Evolutionary conservation across 2,329 filamentous ascomycete genomes (phyloP).

Genomic region (Keithomyces neogunnii): DNA sequence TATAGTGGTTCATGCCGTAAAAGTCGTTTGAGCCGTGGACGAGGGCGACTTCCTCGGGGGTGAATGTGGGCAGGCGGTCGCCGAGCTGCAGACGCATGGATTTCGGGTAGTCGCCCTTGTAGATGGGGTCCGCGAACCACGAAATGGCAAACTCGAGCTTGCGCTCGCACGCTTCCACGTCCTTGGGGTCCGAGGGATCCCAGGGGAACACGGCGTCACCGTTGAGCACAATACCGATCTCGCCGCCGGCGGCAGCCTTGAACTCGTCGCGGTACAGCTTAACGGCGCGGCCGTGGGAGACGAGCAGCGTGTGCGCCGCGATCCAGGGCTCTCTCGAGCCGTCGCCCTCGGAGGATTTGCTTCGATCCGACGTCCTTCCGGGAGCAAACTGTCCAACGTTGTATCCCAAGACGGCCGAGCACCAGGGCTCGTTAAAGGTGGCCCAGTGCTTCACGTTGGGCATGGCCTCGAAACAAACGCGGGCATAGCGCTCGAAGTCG

Average conservation of each 20-base stretch:
- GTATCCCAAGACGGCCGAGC: slow-evolving; percentile 73
- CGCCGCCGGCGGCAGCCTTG: slow-evolving; percentile 60
- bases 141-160: slow-evolving; percentile 82
- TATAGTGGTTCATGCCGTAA: slow-evolving; percentile 94
- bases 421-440: slow-evolving; percentile 88
- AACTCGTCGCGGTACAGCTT: slow-evolving; percentile 79
- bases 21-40: slow-evolving; percentile 85
- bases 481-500: slow-evolving; percentile 73
- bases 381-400: slow-evolving; percentile 71
- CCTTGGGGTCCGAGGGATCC: slow-evolving; percentile 66
- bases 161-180: slow-evolving; percentile 67
- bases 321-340: slow-evolving; percentile 72
- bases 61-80: slow-evolving; percentile 66
- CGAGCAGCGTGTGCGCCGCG: slow-evolving; percentile 69
- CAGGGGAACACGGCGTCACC: slow-evolving; percentile 78
- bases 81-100: slow-evolving; percentile 79
- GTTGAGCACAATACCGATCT: slow-evolving; percentile 84
- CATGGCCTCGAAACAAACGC: slow-evolving; percentile 65
- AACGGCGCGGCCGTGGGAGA: slow-evolving; percentile 73
- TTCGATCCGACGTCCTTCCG: slow-evolving; percentile 70
- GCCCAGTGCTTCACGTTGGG: slow-evolving; percentile 81
- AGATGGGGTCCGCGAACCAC: slow-evolving; percentile 85
- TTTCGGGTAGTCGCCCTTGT: slow-evolving; percentile 74
- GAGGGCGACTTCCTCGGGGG: slow-evolving; percentile 61
- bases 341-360: slow-evolving; percentile 62